Percentiles rank a stretch among this genome's conserved stretches.
phyloP scores from a whole-genome alignment of 108 stramenopile species.

The Cyclotella choctawhatcheeana region DNA sequence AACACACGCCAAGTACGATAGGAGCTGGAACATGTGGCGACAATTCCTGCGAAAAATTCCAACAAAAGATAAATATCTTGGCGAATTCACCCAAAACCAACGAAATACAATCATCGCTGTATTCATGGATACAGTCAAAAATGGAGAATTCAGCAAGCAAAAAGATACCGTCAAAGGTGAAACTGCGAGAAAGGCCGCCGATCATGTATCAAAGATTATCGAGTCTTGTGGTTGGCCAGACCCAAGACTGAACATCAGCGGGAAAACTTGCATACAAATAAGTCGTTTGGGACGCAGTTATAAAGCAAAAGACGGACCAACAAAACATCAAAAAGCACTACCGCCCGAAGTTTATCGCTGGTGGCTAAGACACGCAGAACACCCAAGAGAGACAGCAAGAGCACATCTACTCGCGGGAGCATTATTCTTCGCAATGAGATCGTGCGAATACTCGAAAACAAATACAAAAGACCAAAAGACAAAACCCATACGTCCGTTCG shows the following conservation, averaged over 20 bases:
- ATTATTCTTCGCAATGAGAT: conserved; percentile 29
- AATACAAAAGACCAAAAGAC: conserved; percentile 5
- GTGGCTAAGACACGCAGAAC: background rate
- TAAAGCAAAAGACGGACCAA: background rate
- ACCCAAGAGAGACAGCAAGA: conserved; percentile 10
- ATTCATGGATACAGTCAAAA: conserved; percentile 22
- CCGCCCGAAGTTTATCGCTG: conserved; percentile 19
- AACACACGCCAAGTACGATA: conserved; percentile 24
- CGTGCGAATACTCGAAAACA: conserved; percentile 20
- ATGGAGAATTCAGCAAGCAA: background rate
- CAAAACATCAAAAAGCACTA: conserved; percentile 24
- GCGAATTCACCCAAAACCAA: background rate
- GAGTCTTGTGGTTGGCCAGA: conserved; percentile 13
- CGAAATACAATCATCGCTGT: conserved; percentile 6
- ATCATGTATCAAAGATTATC: conserved; percentile 4
- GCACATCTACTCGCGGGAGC: conserved; percentile 7
- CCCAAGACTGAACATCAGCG: conserved; percentile 3
- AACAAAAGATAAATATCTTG: background rate
- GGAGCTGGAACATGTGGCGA: conserved; percentile 14
- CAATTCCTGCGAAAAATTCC: background rate
- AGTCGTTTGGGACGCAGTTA: background rate
- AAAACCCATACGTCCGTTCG: background rate
- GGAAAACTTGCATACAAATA: background rate
- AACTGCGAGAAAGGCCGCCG: conserved; percentile 2
- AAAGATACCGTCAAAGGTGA: conserved; percentile 16